A percentile compares a stretch with the other conserved stretches of the same genome.
Evolutionary conservation across 2,329 filamentous ascomycete species (phyloP).

Genomic region (Phyllosticta paracitricarpa): DNA sequence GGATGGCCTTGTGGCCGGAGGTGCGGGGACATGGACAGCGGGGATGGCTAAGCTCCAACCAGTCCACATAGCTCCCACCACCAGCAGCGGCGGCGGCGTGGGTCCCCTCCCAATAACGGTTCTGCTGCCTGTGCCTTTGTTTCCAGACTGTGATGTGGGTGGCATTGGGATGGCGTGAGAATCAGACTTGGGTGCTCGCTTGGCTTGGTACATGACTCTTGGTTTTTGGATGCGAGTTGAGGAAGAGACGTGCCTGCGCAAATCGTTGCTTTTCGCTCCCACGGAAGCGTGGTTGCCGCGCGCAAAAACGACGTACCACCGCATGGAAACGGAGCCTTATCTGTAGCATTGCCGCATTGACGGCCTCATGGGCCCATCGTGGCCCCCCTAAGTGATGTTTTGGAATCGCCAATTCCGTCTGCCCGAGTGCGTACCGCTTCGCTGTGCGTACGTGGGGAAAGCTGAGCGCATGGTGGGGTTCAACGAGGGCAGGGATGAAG

Average conservation of each 20-base stretch:
- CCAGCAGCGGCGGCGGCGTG: too few relatives aligned
- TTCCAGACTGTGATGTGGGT: too few relatives aligned
- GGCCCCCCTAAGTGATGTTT: not conserved
- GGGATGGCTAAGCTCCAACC: not conserved
- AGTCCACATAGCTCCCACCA: not conserved
- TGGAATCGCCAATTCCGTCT: not conserved
- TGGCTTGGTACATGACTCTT: too few relatives aligned
- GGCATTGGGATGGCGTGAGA: too few relatives aligned
- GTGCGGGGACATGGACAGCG: not conserved
- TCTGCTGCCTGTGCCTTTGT: too few relatives aligned
- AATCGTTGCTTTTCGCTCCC: not conserved
- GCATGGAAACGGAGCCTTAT: not conserved
- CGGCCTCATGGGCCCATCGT: not conserved
- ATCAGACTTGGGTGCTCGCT: too few relatives aligned
- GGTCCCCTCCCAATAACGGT: too few relatives aligned
- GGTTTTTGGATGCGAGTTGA: too few relatives aligned
- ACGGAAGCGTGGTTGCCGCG: not conserved
- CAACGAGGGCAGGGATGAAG: not conserved
- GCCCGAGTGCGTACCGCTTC: not conserved
- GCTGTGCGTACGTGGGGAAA: not conserved
- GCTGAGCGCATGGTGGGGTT: not conserved
- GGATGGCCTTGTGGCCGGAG: not conserved
- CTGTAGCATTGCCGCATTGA: not conserved
- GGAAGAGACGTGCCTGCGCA: not conserved
- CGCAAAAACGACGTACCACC: not conserved